Evolutionary conservation across 495 filamentous ascomycete species (phyloP).

Genomic region (Astrocystis sublimbata): DNA sequence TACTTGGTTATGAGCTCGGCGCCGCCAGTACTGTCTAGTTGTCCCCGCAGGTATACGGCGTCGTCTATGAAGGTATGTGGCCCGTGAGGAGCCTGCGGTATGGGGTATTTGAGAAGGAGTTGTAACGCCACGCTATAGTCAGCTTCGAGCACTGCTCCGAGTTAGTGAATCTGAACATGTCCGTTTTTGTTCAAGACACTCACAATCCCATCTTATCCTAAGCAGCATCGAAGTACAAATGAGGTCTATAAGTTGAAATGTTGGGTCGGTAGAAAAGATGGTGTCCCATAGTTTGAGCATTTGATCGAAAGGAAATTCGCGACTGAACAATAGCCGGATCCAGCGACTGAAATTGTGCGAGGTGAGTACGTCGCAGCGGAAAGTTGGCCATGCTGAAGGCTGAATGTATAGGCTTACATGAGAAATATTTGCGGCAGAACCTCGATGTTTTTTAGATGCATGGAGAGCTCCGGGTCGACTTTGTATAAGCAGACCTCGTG

Average conservation of each 20-base stretch:
- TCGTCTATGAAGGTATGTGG: conserved; percentile 83
- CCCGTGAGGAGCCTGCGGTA: conserved; percentile 59
- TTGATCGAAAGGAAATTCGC: conserved; percentile 89
- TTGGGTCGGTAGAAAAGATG: conserved; percentile 84
- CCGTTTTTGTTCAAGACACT: conserved; percentile 27
- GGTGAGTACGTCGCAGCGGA: conserved; percentile 14
- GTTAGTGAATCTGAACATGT: not conserved
- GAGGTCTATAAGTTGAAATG: conserved; percentile 78
- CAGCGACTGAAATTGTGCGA: conserved; percentile 64
- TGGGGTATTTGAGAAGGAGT: conserved; percentile 78
- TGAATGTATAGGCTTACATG: conserved; percentile 65
- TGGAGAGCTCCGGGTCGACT: conserved; percentile 78
- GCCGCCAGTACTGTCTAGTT: conserved; percentile 72
- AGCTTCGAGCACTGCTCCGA: conserved; percentile 66
- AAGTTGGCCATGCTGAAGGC: no score
- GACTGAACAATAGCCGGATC: conserved; percentile 89
- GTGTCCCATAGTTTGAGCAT: conserved; percentile 85
- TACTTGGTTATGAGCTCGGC: conserved; percentile 79
- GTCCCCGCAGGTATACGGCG: conserved; percentile 78
- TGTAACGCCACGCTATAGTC: conserved; percentile 85
- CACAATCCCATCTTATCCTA: conserved; percentile 86
- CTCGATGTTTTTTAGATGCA: conserved; percentile 79
- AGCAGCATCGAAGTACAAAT: conserved; percentile 94
- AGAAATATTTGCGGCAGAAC: conserved; percentile 96
- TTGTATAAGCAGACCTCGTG: conserved; percentile 76